Evolutionary conservation across 495 filamentous ascomycete genomes (phyloP), one percentile per base, ranked within the genome.

Genomic region (Penicillium ucsense): DNA sequence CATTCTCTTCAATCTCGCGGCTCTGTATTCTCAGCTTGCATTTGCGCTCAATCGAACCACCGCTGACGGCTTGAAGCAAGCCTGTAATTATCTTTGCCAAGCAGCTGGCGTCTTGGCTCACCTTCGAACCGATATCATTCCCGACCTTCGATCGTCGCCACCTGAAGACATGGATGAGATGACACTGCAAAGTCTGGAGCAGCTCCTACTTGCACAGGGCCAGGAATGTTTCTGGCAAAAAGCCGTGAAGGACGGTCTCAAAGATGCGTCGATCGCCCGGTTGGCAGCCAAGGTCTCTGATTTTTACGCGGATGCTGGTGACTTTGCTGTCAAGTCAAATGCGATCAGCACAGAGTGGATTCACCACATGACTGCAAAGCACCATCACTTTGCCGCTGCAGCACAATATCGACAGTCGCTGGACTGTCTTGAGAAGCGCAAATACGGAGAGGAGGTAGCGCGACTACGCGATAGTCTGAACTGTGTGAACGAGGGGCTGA

Each of bases 191-290:
- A 88, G 88, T 43, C 70, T 96, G 11, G 82, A 87, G 51, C 76
- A 91, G 57, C 75, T 98, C 33, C 75, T 94, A 41, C 74, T 98
- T 1, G 92, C 88, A 9, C 90, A 98, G 60, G 89, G 82, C 34
- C 92, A 98, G 56, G 92, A 98, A 64, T 96, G 91, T 61, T 96
- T 91, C 65, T 98, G 92, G 92, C 84, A 91, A 46, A 97, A 95
- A 60, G 92, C 94, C 3, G 92, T 95, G 20, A 91, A 90, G 73
- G 92, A 96, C 60, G 83, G 82, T 8, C 77, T 95, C 60, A 95
- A 94, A 57, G 92, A 98, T 60, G 84, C 79, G 7, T 85, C 85
- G 0, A 94, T 98, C 45, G 86, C 92, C 4, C 89, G 89, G 60
- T 72, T 98, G 3, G 92, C 92, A 8, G 89, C 87, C 0, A 84